Percentiles rank a stretch among this genome's conserved stretches.
These are phyloP conservation scores for Amoebophrya sp. DNA, from an alignment of 169 alveolate species.

Conservation along the genomic window DNA sequence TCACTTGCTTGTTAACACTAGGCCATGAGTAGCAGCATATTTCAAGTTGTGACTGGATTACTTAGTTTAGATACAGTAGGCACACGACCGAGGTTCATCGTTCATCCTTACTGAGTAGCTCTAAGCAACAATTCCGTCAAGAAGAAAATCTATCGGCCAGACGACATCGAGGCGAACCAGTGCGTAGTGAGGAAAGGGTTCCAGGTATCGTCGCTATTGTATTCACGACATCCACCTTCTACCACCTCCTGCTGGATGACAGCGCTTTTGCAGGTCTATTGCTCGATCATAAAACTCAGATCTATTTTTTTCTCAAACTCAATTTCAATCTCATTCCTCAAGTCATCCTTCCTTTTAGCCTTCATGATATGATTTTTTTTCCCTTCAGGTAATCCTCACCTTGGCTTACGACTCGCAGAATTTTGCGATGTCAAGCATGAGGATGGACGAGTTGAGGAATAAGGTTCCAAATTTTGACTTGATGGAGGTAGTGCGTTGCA, in stretches of 20 bases:
- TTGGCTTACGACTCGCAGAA: not conserved
- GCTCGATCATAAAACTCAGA: not conserved
- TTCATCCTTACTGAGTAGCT: too few relatives aligned
- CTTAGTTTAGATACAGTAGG: too few relatives aligned
- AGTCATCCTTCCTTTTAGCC: not conserved
- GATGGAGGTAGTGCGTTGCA: not conserved
- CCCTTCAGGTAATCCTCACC: not conserved
- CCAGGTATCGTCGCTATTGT: too few relatives aligned
- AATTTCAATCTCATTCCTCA: not conserved
- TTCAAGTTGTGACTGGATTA: too few relatives aligned
- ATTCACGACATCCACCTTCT: too few relatives aligned
- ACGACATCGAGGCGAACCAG: conserved; percentile 8
- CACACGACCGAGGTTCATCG: too few relatives aligned
- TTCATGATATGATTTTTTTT: too few relatives aligned
- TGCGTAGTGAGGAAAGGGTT: not conserved
- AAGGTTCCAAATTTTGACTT: not conserved
- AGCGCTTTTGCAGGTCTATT: not conserved
- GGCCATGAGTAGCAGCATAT: too few relatives aligned
- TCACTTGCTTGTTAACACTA: too few relatives aligned
- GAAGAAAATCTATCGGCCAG: not conserved
- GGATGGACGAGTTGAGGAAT: not conserved
- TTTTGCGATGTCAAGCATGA: not conserved
- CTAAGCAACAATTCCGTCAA: too few relatives aligned
- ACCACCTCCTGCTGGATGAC: not conserved
- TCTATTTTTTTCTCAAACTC: not conserved